These are phyloP conservation scores for Colletotrichum sp. DNA, from an alignment of 2,329 filamentous ascomycete genomes.

Conservation along the genomic window DNA sequence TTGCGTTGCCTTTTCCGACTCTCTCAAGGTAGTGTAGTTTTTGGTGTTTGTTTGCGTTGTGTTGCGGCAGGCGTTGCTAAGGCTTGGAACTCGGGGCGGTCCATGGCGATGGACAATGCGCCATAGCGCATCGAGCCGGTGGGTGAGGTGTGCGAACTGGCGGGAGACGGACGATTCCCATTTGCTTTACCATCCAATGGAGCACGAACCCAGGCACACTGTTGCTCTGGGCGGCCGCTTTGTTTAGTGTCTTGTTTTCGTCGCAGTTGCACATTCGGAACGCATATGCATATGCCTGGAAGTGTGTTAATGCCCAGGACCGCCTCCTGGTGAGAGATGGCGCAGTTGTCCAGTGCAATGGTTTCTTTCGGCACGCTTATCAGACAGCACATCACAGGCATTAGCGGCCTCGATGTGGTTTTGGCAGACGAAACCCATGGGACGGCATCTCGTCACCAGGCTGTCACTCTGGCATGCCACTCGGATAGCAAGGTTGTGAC, in stretches of 20 bases:
- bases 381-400: neutral
- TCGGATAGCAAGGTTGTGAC: neutral
- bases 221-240: conserved; percentile 1
- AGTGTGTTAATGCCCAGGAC: neutral
- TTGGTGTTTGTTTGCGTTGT: neutral
- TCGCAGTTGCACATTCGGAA: conserved; percentile 5
- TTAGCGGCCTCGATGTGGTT: neutral
- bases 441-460: neutral
- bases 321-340: neutral
- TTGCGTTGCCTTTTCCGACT: neutral
- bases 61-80: neutral
- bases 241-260: neutral
- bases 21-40: neutral
- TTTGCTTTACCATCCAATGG: conserved; percentile 19
- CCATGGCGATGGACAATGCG: conserved; percentile 5
- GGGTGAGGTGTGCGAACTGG: conserved; percentile 7
- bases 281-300: conserved; percentile 6
- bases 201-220: neutral
- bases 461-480: neutral
- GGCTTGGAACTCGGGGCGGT: neutral
- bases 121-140: neutral
- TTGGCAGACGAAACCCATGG: neutral
- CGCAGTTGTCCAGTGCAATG: neutral
- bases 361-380: neutral
- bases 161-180: conserved; percentile 5